Conservation (phyloP, 2,329 filamentous ascomycete genomes). For the Decorospora gaudefroyi region DNA sequence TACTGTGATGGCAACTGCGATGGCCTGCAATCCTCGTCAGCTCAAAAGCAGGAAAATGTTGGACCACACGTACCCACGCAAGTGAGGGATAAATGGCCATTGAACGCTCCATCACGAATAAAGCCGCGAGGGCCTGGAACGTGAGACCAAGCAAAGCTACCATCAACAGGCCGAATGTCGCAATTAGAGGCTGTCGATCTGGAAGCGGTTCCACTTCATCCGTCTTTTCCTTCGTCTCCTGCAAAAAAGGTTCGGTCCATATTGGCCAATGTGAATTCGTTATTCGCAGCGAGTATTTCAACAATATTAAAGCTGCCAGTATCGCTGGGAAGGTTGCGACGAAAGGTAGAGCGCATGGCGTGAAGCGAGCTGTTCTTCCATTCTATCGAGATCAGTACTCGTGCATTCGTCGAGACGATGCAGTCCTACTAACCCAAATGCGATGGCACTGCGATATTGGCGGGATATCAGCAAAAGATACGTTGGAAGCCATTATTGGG, state of each 20-base stretch:
- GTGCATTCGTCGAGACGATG: neutral
- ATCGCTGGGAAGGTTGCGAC: slow-evolving; percentile 47
- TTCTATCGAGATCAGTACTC: slow-evolving; percentile 36
- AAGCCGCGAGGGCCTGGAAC: slow-evolving; percentile 33
- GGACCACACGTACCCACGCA: slow-evolving; percentile 39
- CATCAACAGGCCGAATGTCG: slow-evolving; percentile 32
- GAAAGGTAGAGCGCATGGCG: slow-evolving; percentile 49
- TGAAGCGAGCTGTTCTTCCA: slow-evolving; percentile 45
- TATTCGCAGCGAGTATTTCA: slow-evolving; percentile 43
- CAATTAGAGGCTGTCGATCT: slow-evolving; percentile 33
- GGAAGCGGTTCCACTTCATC: slow-evolving; percentile 39
- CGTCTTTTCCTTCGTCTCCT: slow-evolving; percentile 35
- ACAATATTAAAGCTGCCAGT: slow-evolving; percentile 44
- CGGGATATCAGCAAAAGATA: slow-evolving; percentile 17
- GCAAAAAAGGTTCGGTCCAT: slow-evolving; percentile 60
- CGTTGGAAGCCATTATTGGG: slow-evolving; percentile 24
- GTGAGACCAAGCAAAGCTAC: slow-evolving; percentile 34
- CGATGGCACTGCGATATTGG: slow-evolving; percentile 32
- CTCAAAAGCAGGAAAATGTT: neutral
- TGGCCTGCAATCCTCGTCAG: slow-evolving; percentile 40
- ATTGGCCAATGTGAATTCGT: slow-evolving; percentile 48
- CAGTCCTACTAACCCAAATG: slow-evolving; percentile 32
- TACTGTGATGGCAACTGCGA: slow-evolving; percentile 44
- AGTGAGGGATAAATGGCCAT: slow-evolving; percentile 34
- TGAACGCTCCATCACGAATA: slow-evolving; percentile 25